These are phyloP conservation scores for Fonsecaea multimorphosa DNA, from an alignment of 2,329 filamentous ascomycete species.

Conservation along the genomic window DNA sequence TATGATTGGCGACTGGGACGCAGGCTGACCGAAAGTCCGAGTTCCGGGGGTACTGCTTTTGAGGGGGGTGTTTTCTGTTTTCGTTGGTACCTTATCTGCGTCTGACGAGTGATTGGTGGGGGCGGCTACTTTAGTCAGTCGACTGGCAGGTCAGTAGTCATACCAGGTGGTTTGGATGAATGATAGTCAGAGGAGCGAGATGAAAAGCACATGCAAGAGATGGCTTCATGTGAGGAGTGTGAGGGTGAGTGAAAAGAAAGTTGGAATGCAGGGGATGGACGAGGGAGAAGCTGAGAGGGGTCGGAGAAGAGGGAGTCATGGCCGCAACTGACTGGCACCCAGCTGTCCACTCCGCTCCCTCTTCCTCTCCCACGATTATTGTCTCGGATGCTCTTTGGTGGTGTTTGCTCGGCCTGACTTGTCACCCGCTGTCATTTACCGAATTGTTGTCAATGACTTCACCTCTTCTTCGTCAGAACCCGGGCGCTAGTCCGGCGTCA, in stretches of 20 bases:
- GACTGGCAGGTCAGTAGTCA: conserved; percentile 14
- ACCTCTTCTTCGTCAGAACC: not conserved
- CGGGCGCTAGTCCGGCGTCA: conserved; percentile 1
- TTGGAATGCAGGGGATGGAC: conserved; percentile 3
- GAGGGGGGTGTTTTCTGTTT: conserved; percentile 6
- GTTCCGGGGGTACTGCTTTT: not conserved
- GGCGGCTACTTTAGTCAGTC: conserved; percentile 1
- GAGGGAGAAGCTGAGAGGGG: not conserved
- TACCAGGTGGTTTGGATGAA: not conserved
- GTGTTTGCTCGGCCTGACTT: not conserved
- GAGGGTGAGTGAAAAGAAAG: conserved; percentile 8
- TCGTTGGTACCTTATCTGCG: conserved; percentile 15
- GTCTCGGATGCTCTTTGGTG: not conserved
- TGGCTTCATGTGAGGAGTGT: not conserved
- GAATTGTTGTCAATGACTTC: not conserved
- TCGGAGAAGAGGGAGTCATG: not conserved
- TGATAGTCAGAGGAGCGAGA: not conserved
- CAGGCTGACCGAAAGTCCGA: conserved; percentile 18
- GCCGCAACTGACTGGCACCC: not conserved
- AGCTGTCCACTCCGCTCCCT: not conserved
- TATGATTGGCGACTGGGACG: conserved; percentile 6
- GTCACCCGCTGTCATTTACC: not conserved
- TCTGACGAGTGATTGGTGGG: conserved; percentile 9
- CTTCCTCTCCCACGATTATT: not conserved
- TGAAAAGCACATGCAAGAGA: conserved; percentile 3